Evolutionary conservation across 768 basidiomycete species (phyloP).

Genomic region (Termitomyces sp.): DNA sequence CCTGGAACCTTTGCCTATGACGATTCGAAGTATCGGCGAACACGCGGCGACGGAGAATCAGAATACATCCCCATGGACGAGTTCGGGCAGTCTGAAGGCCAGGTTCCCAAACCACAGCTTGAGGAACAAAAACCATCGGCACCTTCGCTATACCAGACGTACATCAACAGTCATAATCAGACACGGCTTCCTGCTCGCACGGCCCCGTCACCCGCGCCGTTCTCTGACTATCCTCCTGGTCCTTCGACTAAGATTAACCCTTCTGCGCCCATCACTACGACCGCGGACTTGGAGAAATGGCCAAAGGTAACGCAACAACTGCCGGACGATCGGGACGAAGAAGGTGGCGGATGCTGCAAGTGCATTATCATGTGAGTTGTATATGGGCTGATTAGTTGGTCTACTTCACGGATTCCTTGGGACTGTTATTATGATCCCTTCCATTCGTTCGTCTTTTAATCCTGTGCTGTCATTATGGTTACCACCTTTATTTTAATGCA

Average conservation of each 20-base stretch:
- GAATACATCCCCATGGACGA: slow-evolving; percentile 59
- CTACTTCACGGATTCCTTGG: not conserved
- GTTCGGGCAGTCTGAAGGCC: slow-evolving; percentile 43
- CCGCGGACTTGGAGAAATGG: slow-evolving; percentile 21
- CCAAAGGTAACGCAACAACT: slow-evolving; percentile 29
- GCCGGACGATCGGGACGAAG: slow-evolving; percentile 41
- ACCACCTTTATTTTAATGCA: slow-evolving; percentile 10
- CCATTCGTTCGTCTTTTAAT: slow-evolving; percentile 5
- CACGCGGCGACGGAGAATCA: slow-evolving; percentile 25
- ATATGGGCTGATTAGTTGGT: not conserved
- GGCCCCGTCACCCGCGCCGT: slow-evolving; percentile 55
- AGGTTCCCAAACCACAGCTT: slow-evolving; percentile 12
- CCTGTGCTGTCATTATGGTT: slow-evolving; percentile 7
- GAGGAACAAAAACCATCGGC: slow-evolving; percentile 18
- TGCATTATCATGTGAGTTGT: slow-evolving; percentile 74
- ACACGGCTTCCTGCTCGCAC: slow-evolving; percentile 24
- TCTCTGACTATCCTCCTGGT: slow-evolving; percentile 50
- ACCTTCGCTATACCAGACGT: slow-evolving; percentile 10
- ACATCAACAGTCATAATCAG: slow-evolving; percentile 19
- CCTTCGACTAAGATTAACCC: slow-evolving; percentile 16
- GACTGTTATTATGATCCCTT: slow-evolving; percentile 5
- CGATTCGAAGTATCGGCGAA: slow-evolving; percentile 59
- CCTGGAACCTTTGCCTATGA: slow-evolving; percentile 83
- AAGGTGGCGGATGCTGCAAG: slow-evolving; percentile 66
- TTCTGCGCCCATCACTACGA: not conserved